Base-by-base conservation (phyloP, 192 early-diverging fungal genomes). In the Backusella parvicylindrica region DNA sequence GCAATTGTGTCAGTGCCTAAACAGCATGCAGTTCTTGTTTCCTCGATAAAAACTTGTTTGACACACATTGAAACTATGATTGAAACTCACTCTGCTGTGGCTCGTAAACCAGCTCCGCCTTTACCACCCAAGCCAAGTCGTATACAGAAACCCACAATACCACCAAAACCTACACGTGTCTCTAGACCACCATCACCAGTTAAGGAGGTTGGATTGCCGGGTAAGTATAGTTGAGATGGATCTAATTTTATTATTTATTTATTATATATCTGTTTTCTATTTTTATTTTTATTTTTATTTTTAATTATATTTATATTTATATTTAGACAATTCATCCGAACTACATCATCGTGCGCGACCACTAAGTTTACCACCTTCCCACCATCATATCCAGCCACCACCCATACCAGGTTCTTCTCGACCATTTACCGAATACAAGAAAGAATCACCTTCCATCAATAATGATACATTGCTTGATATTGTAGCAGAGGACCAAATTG, bases 71-170 rank as follows among this genome's bases (percentile, higher is more conserved):
- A 81, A 64, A 43, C 60, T 21, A 74, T 81, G 6, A 72, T 81
- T 33, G 64, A 75, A 23, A 53, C 43, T 1, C 79, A 76, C 36
- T 74, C 79, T 38, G 71, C 79, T 3, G 41, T 37, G 64, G 12
- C 76, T 11, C 50, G 66, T 18, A 68, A 64, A 28, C 36, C 30
- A 64, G 32, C 79, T 2, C 85, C 85, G 1, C 78, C 85, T 37
- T 56, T 89, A 50, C 88, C 88, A 38, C 88, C 88, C 31, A 89
- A 89, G 77, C 87, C 87, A 2, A 80, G 79, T 5, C 73, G 85
- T 35, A 77, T 81, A 21, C 80, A 82, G 2, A 81, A 89, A 78
- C 88, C 88, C 18, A 80, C 78, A 5, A 23, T 89, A 70, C 88
- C 88, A 35, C 88, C 88, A 31, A 89, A 89, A 67, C 88, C 88